These are phyloP conservation scores for Paxillus involutus DNA, from an alignment of 768 basidiomycete species.

Conservation along the genomic window DNA sequence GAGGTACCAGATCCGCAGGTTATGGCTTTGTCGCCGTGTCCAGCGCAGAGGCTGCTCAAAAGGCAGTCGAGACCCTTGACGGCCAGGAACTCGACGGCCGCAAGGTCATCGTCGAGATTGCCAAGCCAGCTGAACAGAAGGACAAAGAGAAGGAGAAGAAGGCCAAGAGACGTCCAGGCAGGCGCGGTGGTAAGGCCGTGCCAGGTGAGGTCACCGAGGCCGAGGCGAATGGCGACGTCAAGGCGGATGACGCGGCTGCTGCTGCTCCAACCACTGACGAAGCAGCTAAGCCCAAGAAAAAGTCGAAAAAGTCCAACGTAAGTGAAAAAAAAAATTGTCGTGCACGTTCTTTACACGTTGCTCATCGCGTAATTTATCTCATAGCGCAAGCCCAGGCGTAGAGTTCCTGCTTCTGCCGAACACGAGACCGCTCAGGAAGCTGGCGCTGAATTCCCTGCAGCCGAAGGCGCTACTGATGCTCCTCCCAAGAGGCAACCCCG, in stretches of 20 bases:
- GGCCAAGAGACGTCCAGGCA: constrained; percentile 78
- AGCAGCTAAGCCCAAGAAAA: constrained; percentile 71
- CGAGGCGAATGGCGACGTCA: constrained; percentile 78
- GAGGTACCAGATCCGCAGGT: constrained; percentile 82
- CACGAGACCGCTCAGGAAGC: constrained; percentile 28
- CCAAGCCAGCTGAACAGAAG: constrained; percentile 89
- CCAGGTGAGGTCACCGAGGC: constrained; percentile 90
- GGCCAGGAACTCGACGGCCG: constrained; percentile 89
- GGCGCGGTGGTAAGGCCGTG: constrained; percentile 84
- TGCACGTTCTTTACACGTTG: neutral
- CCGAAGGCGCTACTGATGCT: constrained; percentile 39
- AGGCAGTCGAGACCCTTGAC: constrained; percentile 83
- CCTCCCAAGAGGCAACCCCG: constrained; percentile 45
- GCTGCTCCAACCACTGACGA: constrained; percentile 51
- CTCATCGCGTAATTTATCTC: constrained; percentile 15
- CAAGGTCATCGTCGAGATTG: constrained; percentile 86
- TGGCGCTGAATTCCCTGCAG: constrained; percentile 32
- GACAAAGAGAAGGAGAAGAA: constrained; percentile 74
- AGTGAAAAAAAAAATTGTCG: neutral
- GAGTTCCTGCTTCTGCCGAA: constrained; percentile 37
- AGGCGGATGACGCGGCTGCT: constrained; percentile 53
- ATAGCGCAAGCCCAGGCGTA: constrained; percentile 57
- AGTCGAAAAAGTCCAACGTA: constrained; percentile 73
- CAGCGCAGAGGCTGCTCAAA: constrained; percentile 79
- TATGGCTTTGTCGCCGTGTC: constrained; percentile 91